Conservation (phyloP, 176 grass and related monocot genomes). For the Neostapfia colusana region DNA sequence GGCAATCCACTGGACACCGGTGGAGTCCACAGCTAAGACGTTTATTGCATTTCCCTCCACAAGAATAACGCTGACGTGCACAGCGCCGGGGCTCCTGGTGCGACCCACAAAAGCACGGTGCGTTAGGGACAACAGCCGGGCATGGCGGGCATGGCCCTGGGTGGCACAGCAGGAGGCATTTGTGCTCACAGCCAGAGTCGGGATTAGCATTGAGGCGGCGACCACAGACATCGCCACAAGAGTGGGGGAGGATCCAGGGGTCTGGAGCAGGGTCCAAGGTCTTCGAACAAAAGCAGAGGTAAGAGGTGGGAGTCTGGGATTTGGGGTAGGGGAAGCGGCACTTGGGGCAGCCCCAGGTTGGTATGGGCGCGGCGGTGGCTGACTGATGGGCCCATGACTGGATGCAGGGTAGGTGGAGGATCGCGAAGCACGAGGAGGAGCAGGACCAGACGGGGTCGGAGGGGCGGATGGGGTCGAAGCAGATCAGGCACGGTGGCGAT, state of each 20-base stretch:
- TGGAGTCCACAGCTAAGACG: slow-evolving; percentile 66
- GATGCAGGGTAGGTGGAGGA: slow-evolving; percentile 92
- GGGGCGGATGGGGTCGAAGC: slow-evolving; percentile 73
- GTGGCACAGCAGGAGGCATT: slow-evolving; percentile 85
- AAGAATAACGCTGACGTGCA: slow-evolving; percentile 77
- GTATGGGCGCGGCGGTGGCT: slow-evolving; percentile 38
- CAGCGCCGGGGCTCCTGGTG: slow-evolving; percentile 63
- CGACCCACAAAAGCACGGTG: slow-evolving; percentile 70
- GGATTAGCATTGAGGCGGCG: slow-evolving; percentile 48
- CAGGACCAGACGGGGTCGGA: slow-evolving; percentile 81
- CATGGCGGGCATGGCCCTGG: slow-evolving; percentile 89
- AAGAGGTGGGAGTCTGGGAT: slow-evolving; percentile 64
- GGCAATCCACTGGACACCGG: slow-evolving; percentile 59
- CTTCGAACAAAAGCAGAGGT: slow-evolving; percentile 85
- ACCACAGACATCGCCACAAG: slow-evolving; percentile 72
- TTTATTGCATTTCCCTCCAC: slow-evolving; percentile 51
- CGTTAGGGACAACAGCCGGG: slow-evolving; percentile 54
- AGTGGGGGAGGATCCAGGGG: slow-evolving; percentile 92
- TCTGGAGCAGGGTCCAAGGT: slow-evolving; percentile 60
- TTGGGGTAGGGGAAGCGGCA: slow-evolving; percentile 75
- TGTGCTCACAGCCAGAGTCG: slow-evolving; percentile 60
- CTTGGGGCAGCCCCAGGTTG: slow-evolving; percentile 91
- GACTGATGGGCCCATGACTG: slow-evolving; percentile 89
- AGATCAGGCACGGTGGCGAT: slow-evolving; percentile 82
- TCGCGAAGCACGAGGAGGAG: slow-evolving; percentile 68